Evolutionary conservation across 495 filamentous ascomycete species (phyloP).

Genomic region (Haplographium delicatum): DNA sequence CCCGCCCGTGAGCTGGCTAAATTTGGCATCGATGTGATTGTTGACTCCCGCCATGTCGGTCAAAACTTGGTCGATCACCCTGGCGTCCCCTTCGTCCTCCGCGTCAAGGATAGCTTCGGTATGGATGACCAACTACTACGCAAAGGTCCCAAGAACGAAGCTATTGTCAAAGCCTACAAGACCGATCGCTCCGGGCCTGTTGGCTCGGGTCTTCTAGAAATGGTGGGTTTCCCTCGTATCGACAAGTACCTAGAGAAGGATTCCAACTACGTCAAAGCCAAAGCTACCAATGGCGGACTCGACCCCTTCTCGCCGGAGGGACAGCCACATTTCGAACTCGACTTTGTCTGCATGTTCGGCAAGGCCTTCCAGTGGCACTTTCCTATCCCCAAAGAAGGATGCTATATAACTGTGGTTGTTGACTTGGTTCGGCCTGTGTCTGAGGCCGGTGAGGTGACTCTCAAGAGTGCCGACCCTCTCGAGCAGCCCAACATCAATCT

Average conservation of each 20-base stretch:
- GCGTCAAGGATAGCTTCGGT: constrained; percentile 48
- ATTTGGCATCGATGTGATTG: constrained; percentile 46
- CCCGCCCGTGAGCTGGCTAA: constrained; percentile 30
- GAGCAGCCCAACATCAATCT: constrained; percentile 54
- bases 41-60: constrained; percentile 55
- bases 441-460: constrained; percentile 42
- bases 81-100: constrained; percentile 43
- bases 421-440: constrained; percentile 54
- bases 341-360: constrained; percentile 57
- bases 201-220: constrained; percentile 44
- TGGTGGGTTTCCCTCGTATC: constrained; percentile 47
- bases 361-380: constrained; percentile 62
- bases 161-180: constrained; percentile 37
- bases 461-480: constrained; percentile 46
- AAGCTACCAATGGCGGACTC: constrained; percentile 43
- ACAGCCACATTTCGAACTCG: constrained; percentile 62
- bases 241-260: constrained; percentile 42
- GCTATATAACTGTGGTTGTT: constrained; percentile 53
- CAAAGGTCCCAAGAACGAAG: constrained; percentile 36
- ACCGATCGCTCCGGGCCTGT: constrained; percentile 41
- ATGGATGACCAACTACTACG: constrained; percentile 51
- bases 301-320: constrained; percentile 56
- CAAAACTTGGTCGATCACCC: constrained; percentile 59
- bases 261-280: constrained; percentile 43
- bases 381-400: constrained; percentile 43